Conservation (phyloP, 2,329 filamentous ascomycete genomes). For the Cercospora brassicicola region DNA sequence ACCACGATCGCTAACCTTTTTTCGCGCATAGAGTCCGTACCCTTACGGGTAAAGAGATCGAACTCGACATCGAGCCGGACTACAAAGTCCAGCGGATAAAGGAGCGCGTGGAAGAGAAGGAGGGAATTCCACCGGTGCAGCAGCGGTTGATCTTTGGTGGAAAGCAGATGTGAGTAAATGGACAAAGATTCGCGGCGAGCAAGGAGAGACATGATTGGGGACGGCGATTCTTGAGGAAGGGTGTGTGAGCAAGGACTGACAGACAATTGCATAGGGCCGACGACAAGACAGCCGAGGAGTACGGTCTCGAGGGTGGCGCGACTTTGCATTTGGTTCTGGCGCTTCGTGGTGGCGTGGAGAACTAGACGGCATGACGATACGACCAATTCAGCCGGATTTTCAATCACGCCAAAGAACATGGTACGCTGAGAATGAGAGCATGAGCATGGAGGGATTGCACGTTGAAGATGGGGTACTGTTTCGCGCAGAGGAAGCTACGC, state of each 20-base stretch:
- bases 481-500: background rate
- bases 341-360: slow-evolving; percentile 70
- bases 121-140: slow-evolving; percentile 95
- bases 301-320: slow-evolving; percentile 84
- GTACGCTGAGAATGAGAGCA: background rate
- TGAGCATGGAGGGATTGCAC: background rate
- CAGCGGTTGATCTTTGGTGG: slow-evolving; percentile 94
- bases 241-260: background rate
- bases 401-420: no score
- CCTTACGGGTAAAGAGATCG: slow-evolving; percentile 97
- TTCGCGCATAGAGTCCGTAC: slow-evolving; percentile 74
- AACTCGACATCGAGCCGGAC: slow-evolving; percentile 91
- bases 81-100: slow-evolving; percentile 98
- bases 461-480: background rate
- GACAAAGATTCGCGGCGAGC: background rate
- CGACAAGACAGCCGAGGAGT: slow-evolving; percentile 89
- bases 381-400: background rate
- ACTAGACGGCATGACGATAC: background rate
- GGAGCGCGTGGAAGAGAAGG: slow-evolving; percentile 98
- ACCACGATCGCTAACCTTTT: background rate
- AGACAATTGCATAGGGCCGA: slow-evolving; percentile 67
- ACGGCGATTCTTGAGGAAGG: background rate
- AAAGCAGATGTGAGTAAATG: slow-evolving; percentile 78
- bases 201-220: background rate
- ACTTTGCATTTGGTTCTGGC: slow-evolving; percentile 95